phyloP scores from a whole-genome alignment of 805 yeast species.

The Grigorovia humatica region DNA sequence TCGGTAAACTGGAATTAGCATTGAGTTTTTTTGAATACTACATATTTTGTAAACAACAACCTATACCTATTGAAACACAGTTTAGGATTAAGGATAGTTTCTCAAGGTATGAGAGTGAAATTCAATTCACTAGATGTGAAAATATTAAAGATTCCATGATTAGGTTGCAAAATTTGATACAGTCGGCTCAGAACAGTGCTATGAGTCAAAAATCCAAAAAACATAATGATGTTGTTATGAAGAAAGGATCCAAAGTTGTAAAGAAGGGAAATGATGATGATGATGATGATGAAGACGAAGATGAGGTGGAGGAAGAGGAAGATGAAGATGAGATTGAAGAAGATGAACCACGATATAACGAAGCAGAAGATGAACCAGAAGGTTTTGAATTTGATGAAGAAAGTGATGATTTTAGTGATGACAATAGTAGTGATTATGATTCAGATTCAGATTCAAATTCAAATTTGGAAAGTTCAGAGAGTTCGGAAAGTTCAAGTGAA shows the following conservation, averaged over 20 bases:
- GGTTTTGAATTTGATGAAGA: slow-evolving; percentile 18
- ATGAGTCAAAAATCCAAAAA: too few relatives aligned
- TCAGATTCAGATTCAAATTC: slow-evolving; percentile 14
- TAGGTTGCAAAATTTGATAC: slow-evolving; percentile 19
- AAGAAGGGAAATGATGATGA: neutral
- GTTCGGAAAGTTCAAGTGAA: slow-evolving; percentile 3
- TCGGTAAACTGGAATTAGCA: slow-evolving; percentile 31
- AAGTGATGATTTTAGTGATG: slow-evolving; percentile 20
- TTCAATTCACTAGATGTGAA: slow-evolving; percentile 29
- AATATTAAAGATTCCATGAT: slow-evolving; percentile 36
- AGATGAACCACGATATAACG: slow-evolving; percentile 1
- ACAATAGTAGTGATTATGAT: neutral
- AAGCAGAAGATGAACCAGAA: slow-evolving; percentile 3
- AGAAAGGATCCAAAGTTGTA: too few relatives aligned
- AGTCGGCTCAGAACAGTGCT: neutral
- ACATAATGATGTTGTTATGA: neutral
- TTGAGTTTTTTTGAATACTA: slow-evolving; percentile 64
- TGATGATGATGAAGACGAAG: neutral
- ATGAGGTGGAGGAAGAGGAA: neutral
- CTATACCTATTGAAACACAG: slow-evolving; percentile 53
- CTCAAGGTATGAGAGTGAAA: slow-evolving; percentile 10
- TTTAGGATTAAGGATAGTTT: slow-evolving; percentile 42
- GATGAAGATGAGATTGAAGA: slow-evolving; percentile 2
- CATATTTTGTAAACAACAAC: slow-evolving; percentile 46
- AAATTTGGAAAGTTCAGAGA: slow-evolving; percentile 18